Base-by-base conservation (phyloP, 176 grass and related monocot genomes). In the Bolboschoenus planiculmis region DNA sequence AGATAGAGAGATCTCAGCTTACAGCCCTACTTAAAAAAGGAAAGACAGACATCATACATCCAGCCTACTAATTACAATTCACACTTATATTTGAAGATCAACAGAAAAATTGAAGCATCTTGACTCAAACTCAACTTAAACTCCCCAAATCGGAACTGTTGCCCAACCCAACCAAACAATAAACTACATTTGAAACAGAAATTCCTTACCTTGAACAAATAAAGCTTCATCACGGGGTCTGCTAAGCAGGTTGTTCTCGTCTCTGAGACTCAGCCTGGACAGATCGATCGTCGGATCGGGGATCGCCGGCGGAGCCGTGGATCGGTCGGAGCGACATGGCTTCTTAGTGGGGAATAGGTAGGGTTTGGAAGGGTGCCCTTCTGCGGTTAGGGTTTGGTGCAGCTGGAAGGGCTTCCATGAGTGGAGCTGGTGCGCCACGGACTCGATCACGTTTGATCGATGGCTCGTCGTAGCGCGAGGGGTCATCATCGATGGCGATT, bases 321-420 rank as follows among this genome's bases (percentile, higher is more conserved):
- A 84, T 3, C 88, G 68, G 46, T 90, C 88, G 13, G 88, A 86
- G 40, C 70, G 88, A 80, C 88, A 90, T 6, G 88, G 88, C 40
- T 83, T 86, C 80, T 90, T 90, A 34, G 56, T 64, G 46, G 73
- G 72, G 50, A 90, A 90, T 48, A 85, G 71, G 47, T 86, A 81
- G 13, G 79, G 79, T 43, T 31, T 81, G 2, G 78, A 62, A 2
- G 76, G 40, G 23, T 53, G 21, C 1, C 68, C 68, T 10, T 78
- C 74, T 27, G 10, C 2, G 14, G 21, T 78, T 53, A 78, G 50
- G 30, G 47, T 35, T 36, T 56, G 76, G 27, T 79, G 48, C 13
- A 79, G 29, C 55, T 60, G 31, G 54, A 81, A 81, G 16, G 79
- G 79, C 13, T 36, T 81, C 79, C 79, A 81, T 29, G 56, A 59